Base-by-base conservation (phyloP, 495 filamentous ascomycete genomes). In the Lophiotrema nucula region DNA sequence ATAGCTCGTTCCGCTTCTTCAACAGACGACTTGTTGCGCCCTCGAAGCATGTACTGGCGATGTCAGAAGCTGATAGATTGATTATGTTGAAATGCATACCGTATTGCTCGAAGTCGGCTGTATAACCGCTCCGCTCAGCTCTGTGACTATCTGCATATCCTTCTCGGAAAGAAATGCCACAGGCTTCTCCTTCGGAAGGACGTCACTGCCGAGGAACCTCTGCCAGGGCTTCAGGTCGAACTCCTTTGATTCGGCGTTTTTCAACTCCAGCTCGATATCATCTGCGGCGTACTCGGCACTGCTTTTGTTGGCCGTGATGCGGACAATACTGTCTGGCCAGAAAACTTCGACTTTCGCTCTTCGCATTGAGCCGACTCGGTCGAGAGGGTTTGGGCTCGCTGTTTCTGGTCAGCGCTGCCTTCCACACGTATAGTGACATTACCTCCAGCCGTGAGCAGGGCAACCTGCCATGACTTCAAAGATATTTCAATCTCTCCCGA, bases 261-360 rank as follows among this genome's bases (percentile, higher is more conserved):
- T 26, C 10, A 66, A 51, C 13, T 28, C 0, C 3, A 43, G 11
- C 33, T 58, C 41, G 12, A 66, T 46, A 26, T 66, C 63, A 22
- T 58, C 52, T 18, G 58, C 63, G n/a, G 58, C 63, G 47, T 66
- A 66, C 44, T 66, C 63, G 11, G 63, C 63, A 15, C 39, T 62
- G 54, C 41, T 62, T 37, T 62, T 66, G 42, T 62, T 58, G n/a
- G 58, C 58, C 4, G 58, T 66, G 10, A 66, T 66, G 15, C 63
- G 53, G 1, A 66, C 28, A 31, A 66, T 24, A 47, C 47, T 44
- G 37, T 61, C 45, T 6, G 39, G 33, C 46, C 42, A 44, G 27
- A 44, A 47, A 22, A 62, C 42, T 37, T 66, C 58, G 24, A 66
- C 49, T 37, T 62, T 66, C 12, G 53, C 58, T 18, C 56, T 66